phyloP scores from a whole-genome alignment of 1,139 yeast species.

The Pichia kudriavzevii region DNA sequence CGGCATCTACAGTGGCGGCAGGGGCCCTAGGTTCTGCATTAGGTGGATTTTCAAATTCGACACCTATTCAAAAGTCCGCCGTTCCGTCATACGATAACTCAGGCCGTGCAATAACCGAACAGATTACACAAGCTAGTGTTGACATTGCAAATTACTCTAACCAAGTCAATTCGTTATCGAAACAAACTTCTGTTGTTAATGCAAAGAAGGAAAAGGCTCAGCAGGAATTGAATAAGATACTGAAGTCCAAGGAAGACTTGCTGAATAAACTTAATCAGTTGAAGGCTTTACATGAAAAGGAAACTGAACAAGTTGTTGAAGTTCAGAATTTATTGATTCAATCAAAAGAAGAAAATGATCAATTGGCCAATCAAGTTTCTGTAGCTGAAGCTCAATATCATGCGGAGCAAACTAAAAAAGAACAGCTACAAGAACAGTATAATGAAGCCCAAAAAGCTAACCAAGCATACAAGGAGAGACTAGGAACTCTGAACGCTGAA shows the following conservation, averaged over 20 bases:
- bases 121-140: conserved; percentile 70
- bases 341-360: conserved; percentile 63
- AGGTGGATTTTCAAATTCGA: conserved; percentile 21
- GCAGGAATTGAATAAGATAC: conserved; percentile 61
- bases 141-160: conserved; percentile 83
- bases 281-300: conserved; percentile 68
- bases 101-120: conserved; percentile 51
- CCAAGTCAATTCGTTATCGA: conserved; percentile 70
- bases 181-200: conserved; percentile 64
- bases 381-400: conserved; percentile 76
- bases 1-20: too few species aligned
- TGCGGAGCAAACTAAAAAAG: conserved; percentile 61
- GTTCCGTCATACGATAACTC: too few species aligned
- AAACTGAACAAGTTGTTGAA: conserved; percentile 65
- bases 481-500: conserved; percentile 62
- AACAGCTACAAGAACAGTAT: conserved; percentile 50
- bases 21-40: too few species aligned
- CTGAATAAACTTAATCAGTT: conserved; percentile 61
- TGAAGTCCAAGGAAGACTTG: conserved; percentile 60
- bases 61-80: too few species aligned
- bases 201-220: conserved; percentile 71
- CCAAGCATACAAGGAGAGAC: conserved; percentile 54
- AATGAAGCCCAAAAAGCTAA: conserved; percentile 65
- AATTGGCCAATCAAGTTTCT: conserved; percentile 67
- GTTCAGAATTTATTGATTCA: conserved; percentile 54